Base-by-base conservation (phyloP, 257 asterid species). In the Nicotiana tomentosiformis region DNA sequence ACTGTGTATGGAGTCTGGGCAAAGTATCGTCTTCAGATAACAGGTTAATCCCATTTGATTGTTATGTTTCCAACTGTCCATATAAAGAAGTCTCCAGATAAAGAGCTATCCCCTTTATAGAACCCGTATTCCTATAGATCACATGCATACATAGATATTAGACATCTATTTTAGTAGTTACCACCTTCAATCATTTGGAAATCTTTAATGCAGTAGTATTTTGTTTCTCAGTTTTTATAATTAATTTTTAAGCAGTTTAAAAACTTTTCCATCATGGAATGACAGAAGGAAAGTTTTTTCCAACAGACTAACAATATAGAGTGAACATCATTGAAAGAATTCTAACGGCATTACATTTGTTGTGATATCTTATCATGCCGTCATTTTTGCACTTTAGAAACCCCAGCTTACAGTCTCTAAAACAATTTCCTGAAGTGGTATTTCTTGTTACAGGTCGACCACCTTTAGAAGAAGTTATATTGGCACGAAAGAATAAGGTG, bases 1-100 rank as follows among this genome's bases (percentile, higher is more conserved):
- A 90, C 95, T 14, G 77, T 90, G 33, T 95, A 95, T 86, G 96
- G 92, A 23, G 74, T 95, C 80, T 95, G 98, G 98, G 98, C 98
- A 72, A 93, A 93, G 87, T 92, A 93, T 55, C 97, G 98, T 30
- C 98, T 95, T 70, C 98, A 90, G 88, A 74, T 95, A 77, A 95
- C 98, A 82, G 98, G 98, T 93, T 4, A 2, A 78, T 70, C 43
- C 74, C 78, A 66, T 58, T 56, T 77, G 18, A 74, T 26, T 18
- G 7, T 33, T 62, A 5, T 16, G 6, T 82, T 53, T 17, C 26
- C 32, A 33, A 29, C 8, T 30, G 17, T 5, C 11, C 0, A 4
- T 23, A 1, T 23, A 46, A 20, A 46, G 18, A 10, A 23, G 1
- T 2, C 49, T 4, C 35, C 35, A 43, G 35, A 20, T 33, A 43